phyloP scores from a whole-genome alignment of 176 grass and related monocot species.

The Musa beccarii region DNA sequence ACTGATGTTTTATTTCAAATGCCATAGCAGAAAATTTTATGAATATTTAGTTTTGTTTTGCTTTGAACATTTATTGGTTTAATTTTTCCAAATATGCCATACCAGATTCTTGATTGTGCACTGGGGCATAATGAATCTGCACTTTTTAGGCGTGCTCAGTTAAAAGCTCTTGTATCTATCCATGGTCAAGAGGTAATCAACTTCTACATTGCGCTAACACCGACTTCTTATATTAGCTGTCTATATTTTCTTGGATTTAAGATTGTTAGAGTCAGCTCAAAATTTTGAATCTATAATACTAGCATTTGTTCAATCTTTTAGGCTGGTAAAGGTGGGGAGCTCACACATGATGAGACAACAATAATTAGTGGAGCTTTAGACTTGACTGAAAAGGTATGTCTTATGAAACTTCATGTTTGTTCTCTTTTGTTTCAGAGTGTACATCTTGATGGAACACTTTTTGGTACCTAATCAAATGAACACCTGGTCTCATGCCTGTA shows the following conservation, averaged over 20 bases:
- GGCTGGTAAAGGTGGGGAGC: conserved; percentile 98
- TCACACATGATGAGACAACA: conserved; percentile 99
- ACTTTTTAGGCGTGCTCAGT: conserved; percentile 93
- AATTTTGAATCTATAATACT: not conserved
- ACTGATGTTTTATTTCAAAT: not conserved
- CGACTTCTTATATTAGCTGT: not conserved
- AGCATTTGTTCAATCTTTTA: conserved; percentile 17
- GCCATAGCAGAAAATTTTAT: not conserved
- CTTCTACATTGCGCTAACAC: not conserved
- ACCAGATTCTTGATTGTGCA: conserved; percentile 83
- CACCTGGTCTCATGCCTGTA: not conserved
- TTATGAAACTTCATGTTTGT: not conserved
- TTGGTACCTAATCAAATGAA: not conserved
- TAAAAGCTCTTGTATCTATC: conserved; percentile 95
- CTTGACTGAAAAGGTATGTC: conserved; percentile 88
- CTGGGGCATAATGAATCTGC: conserved; percentile 99
- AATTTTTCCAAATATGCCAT: not conserved
- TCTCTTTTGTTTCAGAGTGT: not conserved
- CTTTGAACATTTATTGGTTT: not conserved
- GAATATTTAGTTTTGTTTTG: not conserved
- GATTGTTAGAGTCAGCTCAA: not conserved
- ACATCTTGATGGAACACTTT: not conserved
- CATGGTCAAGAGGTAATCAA: conserved; percentile 86
- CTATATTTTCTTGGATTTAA: not conserved
- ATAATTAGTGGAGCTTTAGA: conserved; percentile 98